Percentiles rank a stretch among this genome's conserved stretches.
Conservation (phyloP, 1,284 basidiomycete species). For the Xerocomus minutiporus region DNA sequence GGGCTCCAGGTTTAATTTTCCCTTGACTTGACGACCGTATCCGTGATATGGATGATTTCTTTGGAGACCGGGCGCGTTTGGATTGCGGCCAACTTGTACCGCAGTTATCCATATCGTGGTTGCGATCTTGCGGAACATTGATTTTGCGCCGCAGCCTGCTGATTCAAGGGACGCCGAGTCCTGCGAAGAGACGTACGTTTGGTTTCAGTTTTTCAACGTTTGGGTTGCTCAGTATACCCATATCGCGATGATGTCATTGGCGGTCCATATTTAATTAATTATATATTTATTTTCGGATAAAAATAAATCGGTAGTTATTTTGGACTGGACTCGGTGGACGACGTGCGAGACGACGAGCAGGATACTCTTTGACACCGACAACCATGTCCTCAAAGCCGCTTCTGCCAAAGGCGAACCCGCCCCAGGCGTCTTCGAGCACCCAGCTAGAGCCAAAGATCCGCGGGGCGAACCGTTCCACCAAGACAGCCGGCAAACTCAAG, state of each 20-base stretch:
- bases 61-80: too few species aligned
- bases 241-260: slow-evolving; percentile 18
- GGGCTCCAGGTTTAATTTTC: slow-evolving; percentile 12
- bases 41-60: neutral
- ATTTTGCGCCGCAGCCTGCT: neutral
- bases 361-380: neutral
- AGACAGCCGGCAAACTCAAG: slow-evolving; percentile 84
- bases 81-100: too few species aligned
- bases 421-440: slow-evolving; percentile 6
- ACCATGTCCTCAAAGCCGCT: slow-evolving; percentile 32
- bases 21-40: slow-evolving; percentile 2
- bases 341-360: slow-evolving; percentile 15
- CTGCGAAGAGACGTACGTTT: neutral
- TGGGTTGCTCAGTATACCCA: neutral
- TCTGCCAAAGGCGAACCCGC: slow-evolving; percentile 28
- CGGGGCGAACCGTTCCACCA: slow-evolving; percentile 81
- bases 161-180: neutral
- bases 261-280: neutral
- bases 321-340: slow-evolving; percentile 7
- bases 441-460: slow-evolving; percentile 48
- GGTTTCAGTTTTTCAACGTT: too few species aligned
- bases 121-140: neutral
- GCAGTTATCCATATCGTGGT: too few species aligned
- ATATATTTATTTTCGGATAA: slow-evolving; percentile 6
- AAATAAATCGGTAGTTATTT: slow-evolving; percentile 12